Percentiles rank a stretch among this genome's conserved stretches.
These are phyloP conservation scores for Cokeromyces recurvatus DNA, from an alignment of 371 early-diverging fungal genomes.

Conservation along the genomic window DNA sequence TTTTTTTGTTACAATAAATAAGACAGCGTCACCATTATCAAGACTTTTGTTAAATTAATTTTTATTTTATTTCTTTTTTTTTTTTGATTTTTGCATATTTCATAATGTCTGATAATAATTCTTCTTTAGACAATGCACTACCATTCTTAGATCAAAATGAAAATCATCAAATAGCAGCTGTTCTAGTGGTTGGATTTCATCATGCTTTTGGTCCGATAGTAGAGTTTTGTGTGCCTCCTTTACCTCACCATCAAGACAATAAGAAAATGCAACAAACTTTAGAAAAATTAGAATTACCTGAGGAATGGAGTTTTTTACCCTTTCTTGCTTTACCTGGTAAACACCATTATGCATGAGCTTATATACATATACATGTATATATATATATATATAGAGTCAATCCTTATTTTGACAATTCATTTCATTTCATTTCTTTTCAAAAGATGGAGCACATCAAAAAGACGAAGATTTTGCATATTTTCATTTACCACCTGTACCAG, in stretches of 20 bases:
- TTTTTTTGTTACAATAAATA: too few species aligned
- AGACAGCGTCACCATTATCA: too few species aligned
- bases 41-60: too few species aligned
- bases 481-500: slow-evolving; percentile 74
- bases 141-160: slow-evolving; percentile 30
- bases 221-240: slow-evolving; percentile 71
- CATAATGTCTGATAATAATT: too few species aligned
- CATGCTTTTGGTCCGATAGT: slow-evolving; percentile 66
- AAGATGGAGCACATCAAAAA: slow-evolving; percentile 83
- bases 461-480: slow-evolving; percentile 85
- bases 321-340: slow-evolving; percentile 68
- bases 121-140: too few species aligned
- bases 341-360: too few species aligned
- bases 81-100: too few species aligned
- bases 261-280: slow-evolving; percentile 22
- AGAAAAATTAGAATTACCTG: slow-evolving; percentile 62
- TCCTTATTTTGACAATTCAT: too few species aligned
- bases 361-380: too few species aligned
- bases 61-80: too few species aligned
- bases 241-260: slow-evolving; percentile 42
- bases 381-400: too few species aligned
- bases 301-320: slow-evolving; percentile 75
- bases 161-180: slow-evolving; percentile 40
- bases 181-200: slow-evolving; percentile 51
- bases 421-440: too few species aligned